Base-by-base conservation (phyloP, 768 basidiomycete species). In the Hydnomerulius pinastri region DNA sequence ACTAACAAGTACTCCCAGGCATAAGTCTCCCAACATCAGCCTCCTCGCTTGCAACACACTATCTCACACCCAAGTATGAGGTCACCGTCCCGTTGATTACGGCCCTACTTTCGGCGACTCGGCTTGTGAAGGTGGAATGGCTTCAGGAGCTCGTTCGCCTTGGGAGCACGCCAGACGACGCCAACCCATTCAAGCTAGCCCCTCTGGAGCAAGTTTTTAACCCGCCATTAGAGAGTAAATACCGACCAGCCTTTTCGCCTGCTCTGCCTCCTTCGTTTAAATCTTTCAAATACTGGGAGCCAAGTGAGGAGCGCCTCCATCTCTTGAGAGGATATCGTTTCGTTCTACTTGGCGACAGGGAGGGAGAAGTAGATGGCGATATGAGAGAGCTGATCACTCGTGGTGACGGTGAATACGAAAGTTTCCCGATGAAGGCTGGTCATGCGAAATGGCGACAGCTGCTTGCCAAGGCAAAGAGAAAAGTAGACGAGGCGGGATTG, bases 81-180 rank as follows among this genome's bases (percentile, higher is more conserved):
- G 70, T 81, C n/a, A 77, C 73, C 7, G 67, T 81, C 0, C 53
- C 73, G 0, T 70, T 83, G 20, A 81, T 81, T 1, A 68, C 77
- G 1, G 87, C 88, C 11, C 73, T 91, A 9, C 66, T 90, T 13
- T 77, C 79, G 3, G 71, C 77, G 0, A 73, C 78, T 12, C 73
- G 76, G 10, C 77, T 90, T 41, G 86, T 86, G 27, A 88, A 75
- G 50, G 73, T 77, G 0, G 82, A 85, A 40, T 92, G 89, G 89
- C 66, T 90, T 21, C 64, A 67, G 6, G 83, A 89, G 48, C 60
- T 88, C 25, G 51, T 90, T 25, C 74, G 77, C 2, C 70, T 82
- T 0, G 83, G 82, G 7, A 66, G 57, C 15, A 57, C 72, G 10
- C 64, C 70, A 4, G 62, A 62, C 4, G 64, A 68, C 12, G 53